Base-by-base conservation (phyloP, 352 stramenopile genomes). In the Globisporangium irregulare region DNA sequence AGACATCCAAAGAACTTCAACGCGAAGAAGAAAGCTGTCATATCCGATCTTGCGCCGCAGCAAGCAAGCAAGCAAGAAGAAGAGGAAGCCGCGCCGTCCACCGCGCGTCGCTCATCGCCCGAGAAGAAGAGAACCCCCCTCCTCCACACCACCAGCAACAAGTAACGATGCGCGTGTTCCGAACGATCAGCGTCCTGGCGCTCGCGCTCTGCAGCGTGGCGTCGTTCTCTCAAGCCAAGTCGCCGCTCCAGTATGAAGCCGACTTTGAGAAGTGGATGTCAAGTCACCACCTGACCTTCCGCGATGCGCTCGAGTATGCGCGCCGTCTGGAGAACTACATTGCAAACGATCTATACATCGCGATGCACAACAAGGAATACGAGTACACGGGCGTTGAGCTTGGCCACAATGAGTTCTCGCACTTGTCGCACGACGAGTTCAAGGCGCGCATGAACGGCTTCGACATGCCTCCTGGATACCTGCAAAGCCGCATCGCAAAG, bases 351-450 rank as follows among this genome's bases (percentile, higher is more conserved):
- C 77, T 96, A 65, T 98, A 96, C 73, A 91, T 93, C 55, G 4
- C 73, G 24, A 92, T 94, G 76, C 81, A 94, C 72, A 97, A 97
- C 66, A 76, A 89, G 60, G 87, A 86, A 64, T 82, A 76, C 71
- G 75, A 73, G 12, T 87, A 74, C 71, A 74, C 77, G 15, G 76
- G 85, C 61, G 98, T 97, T 60, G 95, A 70, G 29, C 75, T 99
- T 8, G 91, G 82, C 25, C 90, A 98, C 77, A 99, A 99, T 77
- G 71, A 89, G 74, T 99, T 89, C 76, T 98, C 94, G 7, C 92
- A 99, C 76, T 78, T 99, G 82, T 97, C 93, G 20, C 87, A 91
- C 61, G 91, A 97, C 38, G 97, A 99, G 81, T 99, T 99, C 77
- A 87, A 89, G 48, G 54, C 76, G 50, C 73, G 82, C 58, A 83